Conservation (phyloP, 192 early-diverging fungal genomes). For the Coemansia asiatica region DNA sequence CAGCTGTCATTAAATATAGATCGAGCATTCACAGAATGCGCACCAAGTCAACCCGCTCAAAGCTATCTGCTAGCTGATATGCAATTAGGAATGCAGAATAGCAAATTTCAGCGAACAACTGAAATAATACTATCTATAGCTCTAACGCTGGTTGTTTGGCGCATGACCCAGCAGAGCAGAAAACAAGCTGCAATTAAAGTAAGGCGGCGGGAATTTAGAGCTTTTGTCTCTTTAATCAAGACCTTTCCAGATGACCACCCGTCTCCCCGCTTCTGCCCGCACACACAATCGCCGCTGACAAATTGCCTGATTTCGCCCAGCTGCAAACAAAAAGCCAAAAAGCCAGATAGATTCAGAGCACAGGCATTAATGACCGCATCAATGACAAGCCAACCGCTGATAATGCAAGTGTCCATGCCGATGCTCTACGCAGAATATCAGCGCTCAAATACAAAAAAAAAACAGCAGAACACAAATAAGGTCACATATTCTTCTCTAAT, state of each 20-base stretch:
- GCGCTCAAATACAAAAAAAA: background rate
- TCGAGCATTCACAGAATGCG: background rate
- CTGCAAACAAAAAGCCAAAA: background rate
- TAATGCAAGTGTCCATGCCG: too few relatives aligned
- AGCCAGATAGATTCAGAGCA: background rate
- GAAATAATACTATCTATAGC: too few relatives aligned
- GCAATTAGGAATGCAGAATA: background rate
- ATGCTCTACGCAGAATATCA: too few relatives aligned
- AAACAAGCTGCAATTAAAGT: background rate
- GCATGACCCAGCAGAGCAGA: too few relatives aligned
- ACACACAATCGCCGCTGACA: background rate
- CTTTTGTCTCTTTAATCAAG: background rate
- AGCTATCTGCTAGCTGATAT: background rate
- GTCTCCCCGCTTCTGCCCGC: background rate
- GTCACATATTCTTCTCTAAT: background rate
- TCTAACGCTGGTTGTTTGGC: too few relatives aligned
- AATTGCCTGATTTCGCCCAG: background rate
- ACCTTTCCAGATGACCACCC: background rate
- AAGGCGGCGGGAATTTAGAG: background rate
- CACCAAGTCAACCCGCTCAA: background rate
- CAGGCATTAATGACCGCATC: background rate
- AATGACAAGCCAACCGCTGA: too few relatives aligned
- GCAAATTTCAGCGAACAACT: too few relatives aligned
- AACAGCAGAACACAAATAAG: slow-evolving; percentile 14
- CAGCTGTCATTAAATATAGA: background rate